A percentile compares a stretch with the other conserved stretches of the same genome.
phyloP scores from a whole-genome alignment of 1,139 yeast genomes.

The Ogataea hybrid region DNA sequence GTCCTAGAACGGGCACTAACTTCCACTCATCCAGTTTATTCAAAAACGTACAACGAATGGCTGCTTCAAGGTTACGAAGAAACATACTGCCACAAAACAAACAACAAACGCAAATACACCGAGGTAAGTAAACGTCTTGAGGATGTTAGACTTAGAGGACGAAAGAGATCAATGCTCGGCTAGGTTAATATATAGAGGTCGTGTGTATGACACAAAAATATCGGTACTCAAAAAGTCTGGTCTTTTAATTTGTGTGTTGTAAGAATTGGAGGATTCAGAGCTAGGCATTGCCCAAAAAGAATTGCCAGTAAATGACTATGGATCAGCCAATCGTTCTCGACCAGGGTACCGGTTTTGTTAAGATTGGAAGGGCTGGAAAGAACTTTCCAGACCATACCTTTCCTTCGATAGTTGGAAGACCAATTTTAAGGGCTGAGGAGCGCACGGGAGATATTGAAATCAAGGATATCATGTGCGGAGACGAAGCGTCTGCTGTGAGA shows the following conservation, averaged over 20 bases:
- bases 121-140: slow-evolving; percentile 68
- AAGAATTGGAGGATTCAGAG: slow-evolving; percentile 2
- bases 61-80: slow-evolving; percentile 67
- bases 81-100: slow-evolving; percentile 36
- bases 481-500: slow-evolving; percentile 89
- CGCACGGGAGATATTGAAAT: slow-evolving; percentile 66
- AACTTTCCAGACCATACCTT: slow-evolving; percentile 98
- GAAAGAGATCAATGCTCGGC: slow-evolving; percentile 96
- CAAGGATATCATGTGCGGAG: slow-evolving; percentile 97
- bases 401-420: slow-evolving; percentile 98
- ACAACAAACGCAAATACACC: slow-evolving; percentile 41
- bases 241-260: slow-evolving; percentile 9
- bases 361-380: slow-evolving; percentile 94
- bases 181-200: slow-evolving; percentile 1
- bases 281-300: slow-evolving; percentile 6
- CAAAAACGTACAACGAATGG: slow-evolving; percentile 67
- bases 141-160: slow-evolving; percentile 86
- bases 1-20: slow-evolving; percentile 89
- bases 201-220: slow-evolving; percentile 4
- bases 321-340: slow-evolving; percentile 63
- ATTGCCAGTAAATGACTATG: slow-evolving; percentile 16
- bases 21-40: slow-evolving; percentile 82
- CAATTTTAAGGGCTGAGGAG: slow-evolving; percentile 96
- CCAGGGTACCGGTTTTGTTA: slow-evolving; percentile 98
- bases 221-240: not conserved